Conservation (phyloP, 2,329 filamentous ascomycete species). For the Aschersonia sp. region DNA sequence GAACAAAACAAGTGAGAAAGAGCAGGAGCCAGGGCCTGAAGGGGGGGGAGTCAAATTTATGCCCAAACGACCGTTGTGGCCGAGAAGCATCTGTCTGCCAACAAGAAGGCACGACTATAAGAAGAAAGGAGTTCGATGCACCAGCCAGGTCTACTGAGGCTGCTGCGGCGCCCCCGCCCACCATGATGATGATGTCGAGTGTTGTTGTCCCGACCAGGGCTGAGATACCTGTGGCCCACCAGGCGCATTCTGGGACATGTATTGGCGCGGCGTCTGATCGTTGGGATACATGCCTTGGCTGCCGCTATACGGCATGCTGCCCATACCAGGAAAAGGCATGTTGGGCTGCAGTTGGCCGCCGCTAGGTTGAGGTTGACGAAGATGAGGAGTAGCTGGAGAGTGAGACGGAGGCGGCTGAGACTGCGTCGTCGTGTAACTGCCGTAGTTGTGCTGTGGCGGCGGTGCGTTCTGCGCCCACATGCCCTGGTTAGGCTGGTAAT, state of each 20-base stretch:
- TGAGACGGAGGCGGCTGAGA: conserved; percentile 37
- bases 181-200: conserved; percentile 46
- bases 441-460: conserved; percentile 41
- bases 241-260: conserved; percentile 50
- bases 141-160: conserved; percentile 14
- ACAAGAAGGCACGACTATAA: not conserved
- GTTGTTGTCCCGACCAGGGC: conserved; percentile 45
- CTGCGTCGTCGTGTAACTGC: conserved; percentile 34
- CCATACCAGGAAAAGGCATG: conserved; percentile 51
- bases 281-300: conserved; percentile 44
- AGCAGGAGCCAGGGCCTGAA: not conserved
- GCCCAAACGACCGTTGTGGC: too few relatives aligned
- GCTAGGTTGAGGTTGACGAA: conserved; percentile 44
- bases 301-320: conserved; percentile 41
- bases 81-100: too few relatives aligned
- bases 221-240: conserved; percentile 35
- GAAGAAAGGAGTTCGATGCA: not conserved
- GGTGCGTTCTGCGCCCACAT: conserved; percentile 53
- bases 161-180: conserved; percentile 39
- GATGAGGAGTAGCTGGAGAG: conserved; percentile 43
- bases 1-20: too few relatives aligned
- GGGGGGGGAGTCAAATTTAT: not conserved
- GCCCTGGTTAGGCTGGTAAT: conserved; percentile 42
- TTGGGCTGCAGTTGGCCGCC: conserved; percentile 40
- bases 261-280: conserved; percentile 50